Percentiles rank a stretch among this genome's conserved stretches.
Evolutionary conservation across 163 green algal species (phyloP).

Genomic region (Chlamydomonas reinhardtii): DNA sequence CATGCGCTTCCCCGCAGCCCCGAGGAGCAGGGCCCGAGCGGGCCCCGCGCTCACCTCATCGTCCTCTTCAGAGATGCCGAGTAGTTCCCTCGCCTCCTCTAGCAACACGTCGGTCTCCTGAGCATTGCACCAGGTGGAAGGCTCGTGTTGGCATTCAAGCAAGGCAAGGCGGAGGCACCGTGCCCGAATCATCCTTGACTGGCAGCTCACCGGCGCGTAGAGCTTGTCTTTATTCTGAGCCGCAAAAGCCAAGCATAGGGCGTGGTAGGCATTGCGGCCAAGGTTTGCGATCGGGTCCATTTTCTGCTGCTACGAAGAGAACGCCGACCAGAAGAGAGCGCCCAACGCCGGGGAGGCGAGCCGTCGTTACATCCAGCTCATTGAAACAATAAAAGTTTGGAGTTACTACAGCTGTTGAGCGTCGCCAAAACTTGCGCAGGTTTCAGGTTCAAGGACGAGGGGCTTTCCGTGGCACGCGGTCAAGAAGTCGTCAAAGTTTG

Average conservation of each 20-base stretch:
- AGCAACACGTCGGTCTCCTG: conserved; percentile 38
- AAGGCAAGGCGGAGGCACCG: not conserved
- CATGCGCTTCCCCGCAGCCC: not conserved
- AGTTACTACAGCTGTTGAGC: too few species aligned
- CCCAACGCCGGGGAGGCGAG: too few species aligned
- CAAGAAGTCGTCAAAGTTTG: too few species aligned
- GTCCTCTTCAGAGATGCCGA: conserved; percentile 29
- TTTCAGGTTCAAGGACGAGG: too few species aligned
- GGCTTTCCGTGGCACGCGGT: too few species aligned
- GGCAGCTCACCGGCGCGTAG: conserved; percentile 36
- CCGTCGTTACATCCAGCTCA: too few species aligned
- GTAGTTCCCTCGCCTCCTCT: conserved; percentile 29
- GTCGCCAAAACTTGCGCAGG: too few species aligned
- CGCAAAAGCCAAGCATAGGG: conserved; percentile 38
- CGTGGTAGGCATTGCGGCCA: conserved; percentile 25
- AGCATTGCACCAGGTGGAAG: not conserved
- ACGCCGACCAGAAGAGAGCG: too few species aligned
- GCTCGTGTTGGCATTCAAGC: not conserved
- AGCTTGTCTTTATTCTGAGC: conserved; percentile 44
- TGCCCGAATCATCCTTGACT: not conserved
- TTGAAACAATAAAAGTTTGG: not conserved
- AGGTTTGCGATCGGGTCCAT: conserved; percentile 45
- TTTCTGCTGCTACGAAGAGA: not conserved
- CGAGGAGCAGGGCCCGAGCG: too few species aligned
- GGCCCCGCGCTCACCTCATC: conserved; percentile 23